phyloP scores from a whole-genome alignment of 2,329 filamentous ascomycete species.

The Cercospora sp. region DNA sequence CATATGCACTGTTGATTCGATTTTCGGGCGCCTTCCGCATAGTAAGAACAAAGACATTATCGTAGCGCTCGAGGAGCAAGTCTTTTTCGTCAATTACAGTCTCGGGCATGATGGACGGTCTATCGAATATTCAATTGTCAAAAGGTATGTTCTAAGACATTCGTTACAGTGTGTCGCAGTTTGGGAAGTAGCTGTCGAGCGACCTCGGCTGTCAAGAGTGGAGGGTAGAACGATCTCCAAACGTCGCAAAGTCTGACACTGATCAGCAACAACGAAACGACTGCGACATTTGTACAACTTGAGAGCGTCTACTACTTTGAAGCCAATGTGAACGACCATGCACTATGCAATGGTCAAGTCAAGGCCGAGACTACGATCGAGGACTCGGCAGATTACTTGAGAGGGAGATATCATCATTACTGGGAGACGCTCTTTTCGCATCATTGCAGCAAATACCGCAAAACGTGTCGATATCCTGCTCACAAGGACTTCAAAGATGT shows the following conservation, averaged over 20 bases:
- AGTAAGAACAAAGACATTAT: constrained; percentile 54
- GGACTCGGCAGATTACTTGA: neutral
- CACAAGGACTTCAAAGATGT: neutral
- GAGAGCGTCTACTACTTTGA: neutral
- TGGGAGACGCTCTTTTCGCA: neutral
- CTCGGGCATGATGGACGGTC: constrained; percentile 25
- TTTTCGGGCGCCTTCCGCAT: constrained; percentile 59
- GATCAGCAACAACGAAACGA: neutral
- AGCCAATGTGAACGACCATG: neutral
- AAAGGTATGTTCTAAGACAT: neutral
- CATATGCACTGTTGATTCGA: constrained; percentile 52
- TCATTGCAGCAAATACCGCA: neutral
- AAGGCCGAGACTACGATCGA: neutral
- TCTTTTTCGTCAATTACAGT: constrained; percentile 44
- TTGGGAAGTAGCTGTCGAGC: constrained; percentile 33
- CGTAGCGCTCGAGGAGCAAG: constrained; percentile 49
- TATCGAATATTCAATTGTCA: neutral
- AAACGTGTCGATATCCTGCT: neutral
- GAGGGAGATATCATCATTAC: neutral
- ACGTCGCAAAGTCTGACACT: constrained; percentile 4
- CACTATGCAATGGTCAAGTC: neutral
- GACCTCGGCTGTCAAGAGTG: constrained; percentile 14
- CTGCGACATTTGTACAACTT: neutral
- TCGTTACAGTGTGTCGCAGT: neutral
- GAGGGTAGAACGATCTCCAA: neutral